Evolutionary conservation across 2,329 filamentous ascomycete species (phyloP), one percentile per base, ranked within the genome.

Genomic region (Cladophialophora carrionii): DNA sequence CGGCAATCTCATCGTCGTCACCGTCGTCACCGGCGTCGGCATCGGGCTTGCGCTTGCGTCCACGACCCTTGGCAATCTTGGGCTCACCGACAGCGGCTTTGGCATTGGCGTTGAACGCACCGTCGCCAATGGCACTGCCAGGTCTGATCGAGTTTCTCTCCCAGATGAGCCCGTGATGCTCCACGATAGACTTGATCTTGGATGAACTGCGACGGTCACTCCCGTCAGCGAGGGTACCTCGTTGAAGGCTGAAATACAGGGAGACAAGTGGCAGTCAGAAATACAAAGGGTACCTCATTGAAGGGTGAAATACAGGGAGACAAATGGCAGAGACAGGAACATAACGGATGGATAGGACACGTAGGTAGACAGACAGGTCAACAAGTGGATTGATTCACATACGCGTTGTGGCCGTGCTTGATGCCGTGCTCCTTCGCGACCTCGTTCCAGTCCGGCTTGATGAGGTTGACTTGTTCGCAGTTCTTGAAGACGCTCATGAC

Each of bases 341-440:
- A 1, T 43, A 10, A 7, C 5, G 14, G 12, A 43, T 46, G 2
- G n/a, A 12, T 24, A 26, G 10, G 43, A 32, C 14, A 9, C 14
- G 24, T 7, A 24, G n/a, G 57, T 48, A 43, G 37, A 61, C 32
- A 22, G 14, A 51, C 17, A 12, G n/a, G n/a, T 46, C 37, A 17
- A 34, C 29, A 12, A 41, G n/a, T n/a, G 17, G 24, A 17, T 12
- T 5, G 22, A 12, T n/a, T 52, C 26, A 64, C 68, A 24, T 62
- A 70, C 68, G 64, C 66, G 34, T 70, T 68, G 31, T 51, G 61
- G 46, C 24, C 66, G 12, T 67, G 65, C 4, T 57, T 60, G 41
- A 70, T 68, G 9, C 68, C 68, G 46, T 62, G 64, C 49, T 70
- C 68, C 31, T 53, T 52, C 0, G 65, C 68, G 24, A 70, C 65